Evolutionary conservation across 768 basidiomycete species (phyloP), one percentile per base, ranked within the genome.

Genomic region (Melanogaster broomeanus): DNA sequence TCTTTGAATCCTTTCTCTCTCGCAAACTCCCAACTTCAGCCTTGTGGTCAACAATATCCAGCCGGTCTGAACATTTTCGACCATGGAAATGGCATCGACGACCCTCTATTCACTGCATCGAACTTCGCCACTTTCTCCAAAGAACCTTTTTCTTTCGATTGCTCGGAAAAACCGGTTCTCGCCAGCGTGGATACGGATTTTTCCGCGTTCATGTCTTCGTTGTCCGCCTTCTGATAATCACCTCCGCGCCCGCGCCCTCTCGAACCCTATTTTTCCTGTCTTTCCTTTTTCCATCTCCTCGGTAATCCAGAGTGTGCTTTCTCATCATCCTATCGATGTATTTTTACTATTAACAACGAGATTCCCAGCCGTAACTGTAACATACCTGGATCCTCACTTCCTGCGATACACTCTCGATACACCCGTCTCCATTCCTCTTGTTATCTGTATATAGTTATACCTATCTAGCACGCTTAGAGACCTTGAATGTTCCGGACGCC

Each of bases 371-470:
- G 64, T 61, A 31, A 55, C 38, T 66, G 64, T 67, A 64, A 59
- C 56, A 62, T 51, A 38, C 42, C 28, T 45, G 35, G 33, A 45
- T 50, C 25, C 39, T 35, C 37, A 55, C 49, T 42, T 10, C 39
- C 35, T 35, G 50, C 42, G 53, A 52, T 35, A 52, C 55, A 52
- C 39, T 22, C 53, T 48, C 42, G 53, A 52, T 35, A 52, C 55
- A 52, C 39, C 19, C 53, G 21, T 21, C 48, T 62, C 53, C 33
- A 61, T 61, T 58, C 55, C 16, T 39, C 31, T 33, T 52, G 37
- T 55, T 55, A 49, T 39, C 27, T 63, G 62, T 66, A 63, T 61
- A 66, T 68, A 66, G 66, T 66, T 66, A 66, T 66, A 56, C 44
- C 19, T 65, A 68, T 66, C 53, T 64, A 63, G 58, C 42, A 45